Conservation (phyloP, 2,329 filamentous ascomycete genomes). For the Hymenoscyphus infarciens region DNA sequence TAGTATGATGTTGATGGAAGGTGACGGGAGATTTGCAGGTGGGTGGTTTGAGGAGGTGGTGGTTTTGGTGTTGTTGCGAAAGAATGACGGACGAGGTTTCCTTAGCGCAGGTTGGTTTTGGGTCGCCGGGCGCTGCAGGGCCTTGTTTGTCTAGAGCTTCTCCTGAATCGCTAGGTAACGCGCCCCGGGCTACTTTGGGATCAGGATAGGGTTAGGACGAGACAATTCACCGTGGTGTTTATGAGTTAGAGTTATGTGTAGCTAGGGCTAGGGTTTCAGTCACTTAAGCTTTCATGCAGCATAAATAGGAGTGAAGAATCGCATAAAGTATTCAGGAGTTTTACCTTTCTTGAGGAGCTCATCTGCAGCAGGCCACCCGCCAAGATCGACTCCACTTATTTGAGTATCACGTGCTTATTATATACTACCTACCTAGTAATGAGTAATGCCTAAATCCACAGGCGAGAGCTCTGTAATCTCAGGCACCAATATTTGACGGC, state of each 20-base stretch:
- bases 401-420: not conserved
- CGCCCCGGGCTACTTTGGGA: not conserved
- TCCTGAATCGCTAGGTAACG: conserved; percentile 8
- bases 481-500: not conserved
- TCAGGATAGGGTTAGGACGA: too few species aligned
- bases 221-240: not conserved
- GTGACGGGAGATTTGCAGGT: conserved; percentile 16
- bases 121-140: not conserved
- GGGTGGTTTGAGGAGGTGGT: conserved; percentile 10
- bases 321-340: not conserved
- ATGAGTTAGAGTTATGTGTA: not conserved
- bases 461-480: too few species aligned
- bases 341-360: not conserved
- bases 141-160: conserved; percentile 13
- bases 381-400: not conserved
- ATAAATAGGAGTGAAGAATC: not conserved
- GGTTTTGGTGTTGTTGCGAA: conserved; percentile 15
- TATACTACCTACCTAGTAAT: too few species aligned
- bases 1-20: conserved; percentile 12
- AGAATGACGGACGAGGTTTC: conserved; percentile 17
- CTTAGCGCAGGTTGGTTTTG: conserved; percentile 5
- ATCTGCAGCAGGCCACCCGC: not conserved
- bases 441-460: too few species aligned
- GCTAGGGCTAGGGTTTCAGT: not conserved
- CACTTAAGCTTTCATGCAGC: not conserved